Conservation (phyloP, 202 grass and related monocot species). For the Bolboschoenoplectus hybrid region DNA sequence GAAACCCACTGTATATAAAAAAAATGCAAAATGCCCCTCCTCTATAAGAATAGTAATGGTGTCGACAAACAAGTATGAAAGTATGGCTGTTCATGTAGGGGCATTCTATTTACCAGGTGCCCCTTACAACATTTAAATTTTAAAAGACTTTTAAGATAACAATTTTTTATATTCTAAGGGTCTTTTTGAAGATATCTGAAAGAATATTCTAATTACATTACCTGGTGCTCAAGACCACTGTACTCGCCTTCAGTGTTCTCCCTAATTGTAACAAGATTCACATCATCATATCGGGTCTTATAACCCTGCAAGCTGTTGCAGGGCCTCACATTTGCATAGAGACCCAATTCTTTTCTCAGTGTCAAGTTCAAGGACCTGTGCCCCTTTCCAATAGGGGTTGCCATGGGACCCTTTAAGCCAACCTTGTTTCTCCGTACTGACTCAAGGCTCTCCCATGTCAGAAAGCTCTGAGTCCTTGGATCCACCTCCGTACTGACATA, state of each 20-base stretch:
- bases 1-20: neutral
- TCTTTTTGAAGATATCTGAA: neutral
- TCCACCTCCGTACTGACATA: slow-evolving; percentile 88
- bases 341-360: slow-evolving; percentile 89
- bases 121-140: neutral
- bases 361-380: slow-evolving; percentile 97
- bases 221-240: slow-evolving; percentile 98
- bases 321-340: slow-evolving; percentile 94
- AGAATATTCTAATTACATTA: slow-evolving; percentile 25
- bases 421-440: slow-evolving; percentile 89
- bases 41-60: neutral
- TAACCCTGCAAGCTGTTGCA: slow-evolving; percentile 91
- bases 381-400: slow-evolving; percentile 97
- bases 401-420: slow-evolving; percentile 98
- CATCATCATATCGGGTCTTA: slow-evolving; percentile 93
- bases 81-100: neutral
- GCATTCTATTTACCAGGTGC: neutral
- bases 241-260: slow-evolving; percentile 99
- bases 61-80: neutral
- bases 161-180: neutral
- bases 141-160: neutral
- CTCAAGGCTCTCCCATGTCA: slow-evolving; percentile 95
- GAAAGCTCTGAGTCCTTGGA: slow-evolving; percentile 92
- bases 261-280: slow-evolving; percentile 96
- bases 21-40: neutral